Evolutionary conservation across 345 rosid species (phyloP), one percentile per base, ranked within the genome.

Genomic region (Eutrema japonicum): DNA sequence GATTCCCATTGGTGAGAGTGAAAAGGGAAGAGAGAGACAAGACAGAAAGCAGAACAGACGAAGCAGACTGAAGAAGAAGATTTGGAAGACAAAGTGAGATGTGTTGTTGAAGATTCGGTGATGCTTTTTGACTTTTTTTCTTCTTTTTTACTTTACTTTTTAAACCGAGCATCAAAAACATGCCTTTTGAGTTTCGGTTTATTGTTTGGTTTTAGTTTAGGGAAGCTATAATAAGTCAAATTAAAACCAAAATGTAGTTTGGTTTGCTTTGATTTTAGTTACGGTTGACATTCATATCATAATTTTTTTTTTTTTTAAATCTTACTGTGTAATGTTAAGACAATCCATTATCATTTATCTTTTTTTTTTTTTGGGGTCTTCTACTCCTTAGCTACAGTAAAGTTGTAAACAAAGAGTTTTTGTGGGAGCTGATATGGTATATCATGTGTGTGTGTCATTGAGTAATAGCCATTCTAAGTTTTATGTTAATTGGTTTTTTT

Each of bases 1-100:
- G 81, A 87, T 79, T 11, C 98, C 96, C 98, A 87, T 93, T 56
- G 69, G 49, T 42, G 65, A 22, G 49, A 47, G 13, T 36, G 42
- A 30, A 37, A 49, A 38, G 58, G 29, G 52, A 38, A 63, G 63
- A 72, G 43, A 53, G 64, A 72, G 64, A 72, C 47, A 60, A 68
- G 68, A 59, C 59, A 30, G 50, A 56, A 66, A 68, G 70, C 64
- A 52, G 22, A 47, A 69, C 33, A 62, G 55, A 52, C 58, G 56
- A 51, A 65, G 57, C 29, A 64, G 56, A 72, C 56, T 36, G 76
- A 53, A 38, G 68, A 49, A 63, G 53, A 76, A 68, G 60, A 43
- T 52, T 65, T 68, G 29, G 30, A 37, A 52, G 75, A 51, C 38
- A 29, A 42, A 61, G 61, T 22, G 38, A 38, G 58, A 30, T 58